phyloP scores from a whole-genome alignment of 805 yeast species.

The Spathaspora sp. region DNA sequence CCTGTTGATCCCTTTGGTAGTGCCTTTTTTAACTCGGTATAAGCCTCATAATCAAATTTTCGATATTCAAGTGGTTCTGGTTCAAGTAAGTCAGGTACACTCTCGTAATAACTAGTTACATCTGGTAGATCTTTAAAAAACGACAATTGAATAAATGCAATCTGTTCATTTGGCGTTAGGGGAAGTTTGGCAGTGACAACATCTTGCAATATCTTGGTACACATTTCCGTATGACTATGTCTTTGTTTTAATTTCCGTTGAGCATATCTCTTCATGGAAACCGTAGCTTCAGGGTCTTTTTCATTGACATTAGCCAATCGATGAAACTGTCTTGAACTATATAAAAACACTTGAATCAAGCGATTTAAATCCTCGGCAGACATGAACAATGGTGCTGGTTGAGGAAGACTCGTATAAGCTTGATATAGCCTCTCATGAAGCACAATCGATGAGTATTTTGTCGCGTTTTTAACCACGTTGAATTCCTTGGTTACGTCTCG shows the following conservation, averaged over 20 bases:
- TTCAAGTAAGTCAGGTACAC: not conserved
- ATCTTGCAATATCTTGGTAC: slow-evolving; percentile 25
- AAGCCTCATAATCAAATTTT: slow-evolving; percentile 18
- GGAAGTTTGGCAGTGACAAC: slow-evolving; percentile 22
- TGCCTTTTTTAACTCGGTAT: slow-evolving; percentile 13
- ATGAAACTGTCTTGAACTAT: slow-evolving; percentile 17
- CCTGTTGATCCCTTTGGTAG: slow-evolving; percentile 3
- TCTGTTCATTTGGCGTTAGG: slow-evolving; percentile 27
- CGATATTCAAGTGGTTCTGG: slow-evolving; percentile 3
- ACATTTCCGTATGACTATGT: slow-evolving; percentile 8
- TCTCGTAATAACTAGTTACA: slow-evolving; percentile 10
- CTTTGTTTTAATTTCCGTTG: not conserved
- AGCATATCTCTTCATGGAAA: not conserved
- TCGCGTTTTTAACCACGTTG: slow-evolving; percentile 5
- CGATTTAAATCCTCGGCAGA: slow-evolving; percentile 22
- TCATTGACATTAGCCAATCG: no score
- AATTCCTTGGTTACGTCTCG: not conserved
- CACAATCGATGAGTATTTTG: slow-evolving; percentile 14
- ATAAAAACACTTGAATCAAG: slow-evolving; percentile 21
- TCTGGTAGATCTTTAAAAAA: slow-evolving; percentile 29
- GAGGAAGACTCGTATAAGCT: slow-evolving; percentile 22
- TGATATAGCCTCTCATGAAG: slow-evolving; percentile 23
- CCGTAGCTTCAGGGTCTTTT: not conserved
- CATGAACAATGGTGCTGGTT: slow-evolving; percentile 23
- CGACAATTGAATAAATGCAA: slow-evolving; percentile 21